Evolutionary conservation across 2,329 filamentous ascomycete species (phyloP).

Genomic region (Penicillium verrucosum): DNA sequence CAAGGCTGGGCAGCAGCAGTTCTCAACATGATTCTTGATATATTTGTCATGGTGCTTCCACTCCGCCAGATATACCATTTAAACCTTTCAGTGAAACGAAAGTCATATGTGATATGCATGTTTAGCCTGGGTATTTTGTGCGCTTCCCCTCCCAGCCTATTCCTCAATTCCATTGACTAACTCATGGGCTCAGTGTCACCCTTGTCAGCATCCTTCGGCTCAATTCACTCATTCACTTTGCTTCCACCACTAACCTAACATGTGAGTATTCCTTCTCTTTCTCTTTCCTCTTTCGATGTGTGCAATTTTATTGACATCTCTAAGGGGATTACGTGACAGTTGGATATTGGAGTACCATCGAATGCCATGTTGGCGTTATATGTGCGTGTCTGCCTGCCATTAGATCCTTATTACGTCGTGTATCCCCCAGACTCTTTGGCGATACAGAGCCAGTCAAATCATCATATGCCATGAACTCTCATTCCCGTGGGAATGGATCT

Average conservation of each 20-base stretch:
- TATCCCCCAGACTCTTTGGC: constrained; percentile 38
- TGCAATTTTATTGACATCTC: neutral
- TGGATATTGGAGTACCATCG: constrained; percentile 34
- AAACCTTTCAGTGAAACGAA: constrained; percentile 29
- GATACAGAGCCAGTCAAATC: constrained; percentile 24
- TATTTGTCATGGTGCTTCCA: constrained; percentile 30
- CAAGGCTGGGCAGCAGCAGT: constrained; percentile 38
- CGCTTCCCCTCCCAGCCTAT: constrained; percentile 4
- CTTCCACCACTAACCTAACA: constrained; percentile 41
- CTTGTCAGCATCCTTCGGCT: constrained; percentile 48
- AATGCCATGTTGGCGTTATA: constrained; percentile 31
- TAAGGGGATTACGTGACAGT: constrained; percentile 31
- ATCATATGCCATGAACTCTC: constrained; percentile 14
- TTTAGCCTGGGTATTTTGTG: constrained; percentile 40
- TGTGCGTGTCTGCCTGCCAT: constrained; percentile 34
- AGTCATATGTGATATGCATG: constrained; percentile 34
- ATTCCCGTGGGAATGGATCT: constrained; percentile 12
- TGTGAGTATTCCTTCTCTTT: constrained; percentile 21
- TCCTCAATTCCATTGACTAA: neutral
- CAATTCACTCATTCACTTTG: constrained; percentile 43
- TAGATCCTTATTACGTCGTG: constrained; percentile 37
- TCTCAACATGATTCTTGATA: constrained; percentile 32
- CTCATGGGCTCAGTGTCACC: constrained; percentile 36
- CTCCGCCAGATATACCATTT: constrained; percentile 28
- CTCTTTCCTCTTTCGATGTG: neutral